These are phyloP conservation scores for Glycine tomentella DNA, from an alignment of 306 rosid genomes.

Conservation along the genomic window DNA sequence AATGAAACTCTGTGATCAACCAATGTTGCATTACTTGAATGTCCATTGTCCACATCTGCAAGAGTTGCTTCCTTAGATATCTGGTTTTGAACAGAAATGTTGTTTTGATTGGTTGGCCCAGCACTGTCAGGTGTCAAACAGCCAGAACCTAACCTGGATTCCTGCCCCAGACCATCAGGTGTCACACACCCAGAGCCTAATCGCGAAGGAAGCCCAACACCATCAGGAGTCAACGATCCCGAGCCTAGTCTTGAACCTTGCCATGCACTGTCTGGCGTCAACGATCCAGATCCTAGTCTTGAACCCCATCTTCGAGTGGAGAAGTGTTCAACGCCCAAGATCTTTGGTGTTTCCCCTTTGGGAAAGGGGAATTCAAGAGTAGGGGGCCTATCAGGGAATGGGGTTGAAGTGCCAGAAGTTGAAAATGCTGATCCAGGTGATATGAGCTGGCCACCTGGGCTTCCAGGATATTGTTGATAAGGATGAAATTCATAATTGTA, in stretches of 20 bases:
- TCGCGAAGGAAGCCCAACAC: conserved; percentile 72
- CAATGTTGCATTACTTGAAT: conserved; percentile 56
- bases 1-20: conserved; percentile 90
- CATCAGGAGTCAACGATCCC: conserved; percentile 89
- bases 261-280: conserved; percentile 86
- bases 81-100: conserved; percentile 54
- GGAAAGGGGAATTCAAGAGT: conserved; percentile 71
- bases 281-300: conserved; percentile 86
- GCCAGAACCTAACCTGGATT: conserved; percentile 71
- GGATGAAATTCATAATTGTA: conserved; percentile 83
- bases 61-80: conserved; percentile 63
- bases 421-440: conserved; percentile 96
- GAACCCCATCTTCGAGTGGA: conserved; percentile 82
- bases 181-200: conserved; percentile 87
- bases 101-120: conserved; percentile 58
- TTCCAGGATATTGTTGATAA: conserved; percentile 89
- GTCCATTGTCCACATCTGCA: conserved; percentile 63
- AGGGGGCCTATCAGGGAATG: conserved; percentile 82
- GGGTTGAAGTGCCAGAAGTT: conserved; percentile 91
- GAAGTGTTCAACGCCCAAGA: conserved; percentile 82
- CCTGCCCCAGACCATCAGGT: conserved; percentile 82
- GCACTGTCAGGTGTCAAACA: conserved; percentile 69
- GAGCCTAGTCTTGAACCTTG: conserved; percentile 84
- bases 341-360: conserved; percentile 78
- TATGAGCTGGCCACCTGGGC: conserved; percentile 87